Conservation (phyloP, 1,284 basidiomycete genomes). For the Ustilago cynodontis region DNA sequence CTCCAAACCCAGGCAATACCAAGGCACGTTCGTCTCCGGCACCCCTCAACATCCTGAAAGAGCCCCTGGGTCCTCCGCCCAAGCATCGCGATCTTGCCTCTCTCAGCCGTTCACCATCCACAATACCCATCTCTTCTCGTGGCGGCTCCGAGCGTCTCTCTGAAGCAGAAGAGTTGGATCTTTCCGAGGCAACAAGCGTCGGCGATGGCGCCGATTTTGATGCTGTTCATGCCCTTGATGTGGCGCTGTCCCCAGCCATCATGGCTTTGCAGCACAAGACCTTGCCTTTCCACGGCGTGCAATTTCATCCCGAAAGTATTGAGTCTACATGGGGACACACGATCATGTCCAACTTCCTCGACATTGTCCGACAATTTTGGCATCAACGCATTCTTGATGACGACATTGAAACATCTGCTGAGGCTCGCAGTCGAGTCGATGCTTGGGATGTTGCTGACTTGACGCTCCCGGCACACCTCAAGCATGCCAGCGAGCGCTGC, state of each 20-base stretch:
- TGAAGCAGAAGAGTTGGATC: slow-evolving; percentile 22
- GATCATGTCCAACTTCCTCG: slow-evolving; percentile 63
- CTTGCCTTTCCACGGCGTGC: slow-evolving; percentile 86
- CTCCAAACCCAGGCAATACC: slow-evolving; percentile 33
- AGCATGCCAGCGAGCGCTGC: slow-evolving; percentile 36
- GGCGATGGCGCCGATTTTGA: slow-evolving; percentile 17
- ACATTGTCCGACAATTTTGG: slow-evolving; percentile 51
- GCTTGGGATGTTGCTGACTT: slow-evolving; percentile 21
- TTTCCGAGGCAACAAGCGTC: slow-evolving; percentile 32
- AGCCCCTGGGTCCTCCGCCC: slow-evolving; percentile 14
- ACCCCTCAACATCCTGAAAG: neutral
- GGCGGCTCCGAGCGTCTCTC: slow-evolving; percentile 34
- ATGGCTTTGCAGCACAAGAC: slow-evolving; percentile 62
- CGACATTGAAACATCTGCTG: neutral
- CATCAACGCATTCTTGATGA: neutral
- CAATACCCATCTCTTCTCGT: slow-evolving; percentile 28
- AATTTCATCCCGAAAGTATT: slow-evolving; percentile 85
- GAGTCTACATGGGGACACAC: slow-evolving; percentile 51
- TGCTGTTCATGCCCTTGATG: neutral
- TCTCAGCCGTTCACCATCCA: slow-evolving; percentile 38
- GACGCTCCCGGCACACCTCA: slow-evolving; percentile 23
- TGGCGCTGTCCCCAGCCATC: slow-evolving; percentile 36
- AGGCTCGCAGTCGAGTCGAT: slow-evolving; percentile 15
- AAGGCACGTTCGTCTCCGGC: slow-evolving; percentile 1
- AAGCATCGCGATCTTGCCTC: slow-evolving; percentile 36